Conservation (phyloP, 2,329 filamentous ascomycete species). For the Penicillium polonicum region DNA sequence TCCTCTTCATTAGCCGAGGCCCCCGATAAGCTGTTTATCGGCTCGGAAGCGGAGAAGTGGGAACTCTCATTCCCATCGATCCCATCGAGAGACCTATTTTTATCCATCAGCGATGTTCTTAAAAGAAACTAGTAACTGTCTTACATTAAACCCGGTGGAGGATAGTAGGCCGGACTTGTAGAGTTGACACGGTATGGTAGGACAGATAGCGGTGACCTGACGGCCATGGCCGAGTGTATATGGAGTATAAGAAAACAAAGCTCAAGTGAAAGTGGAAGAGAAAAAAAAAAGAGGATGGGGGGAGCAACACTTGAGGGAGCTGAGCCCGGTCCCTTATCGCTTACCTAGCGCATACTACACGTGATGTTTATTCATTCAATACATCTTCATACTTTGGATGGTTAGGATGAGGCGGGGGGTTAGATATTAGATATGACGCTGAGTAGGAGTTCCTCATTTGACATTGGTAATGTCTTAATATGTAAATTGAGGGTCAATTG, state of each 20-base stretch:
- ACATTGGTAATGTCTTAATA: not conserved
- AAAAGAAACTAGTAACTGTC: not conserved
- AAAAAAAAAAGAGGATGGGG: slow-evolving; percentile 7
- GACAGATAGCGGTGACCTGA: slow-evolving; percentile 29
- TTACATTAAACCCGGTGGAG: slow-evolving; percentile 24
- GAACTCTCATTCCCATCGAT: slow-evolving; percentile 8
- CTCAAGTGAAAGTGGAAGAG: slow-evolving; percentile 3
- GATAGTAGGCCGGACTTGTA: slow-evolving; percentile 12
- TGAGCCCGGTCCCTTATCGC: slow-evolving; percentile 6
- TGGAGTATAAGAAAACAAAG: not conserved
- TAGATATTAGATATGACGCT: not conserved
- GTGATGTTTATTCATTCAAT: slow-evolving; percentile 2
- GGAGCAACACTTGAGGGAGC: slow-evolving; percentile 1
- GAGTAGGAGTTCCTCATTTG: not conserved
- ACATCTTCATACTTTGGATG: not conserved
- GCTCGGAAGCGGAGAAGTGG: slow-evolving; percentile 3
- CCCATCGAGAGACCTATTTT: slow-evolving; percentile 17
- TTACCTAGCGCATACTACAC: slow-evolving; percentile 12
- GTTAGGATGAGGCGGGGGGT: not conserved
- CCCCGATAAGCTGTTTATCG: slow-evolving; percentile 5
- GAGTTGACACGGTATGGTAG: slow-evolving; percentile 22
- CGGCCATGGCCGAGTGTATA: slow-evolving; percentile 26
- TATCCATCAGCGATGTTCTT: slow-evolving; percentile 6
- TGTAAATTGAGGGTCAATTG: not conserved
- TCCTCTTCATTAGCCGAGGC: slow-evolving; percentile 2